phyloP scores from a whole-genome alignment of 1,284 basidiomycete species.

The Peniophora sp. region DNA sequence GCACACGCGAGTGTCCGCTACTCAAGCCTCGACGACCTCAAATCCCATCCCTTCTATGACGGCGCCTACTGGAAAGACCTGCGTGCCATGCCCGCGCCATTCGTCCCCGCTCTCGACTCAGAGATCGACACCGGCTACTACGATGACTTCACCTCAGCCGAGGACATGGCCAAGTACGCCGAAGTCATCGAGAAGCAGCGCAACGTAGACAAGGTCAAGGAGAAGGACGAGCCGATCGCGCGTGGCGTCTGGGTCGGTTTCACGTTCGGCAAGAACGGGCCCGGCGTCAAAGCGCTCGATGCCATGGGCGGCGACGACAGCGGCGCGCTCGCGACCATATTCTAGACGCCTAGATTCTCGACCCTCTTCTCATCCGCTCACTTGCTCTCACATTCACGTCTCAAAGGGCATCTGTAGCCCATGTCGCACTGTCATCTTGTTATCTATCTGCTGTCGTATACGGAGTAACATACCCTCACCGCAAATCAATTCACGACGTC shows the following conservation, averaged over 20 bases:
- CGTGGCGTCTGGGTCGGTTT: constrained; percentile 96
- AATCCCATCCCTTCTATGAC: constrained; percentile 81
- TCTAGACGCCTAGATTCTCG: constrained; percentile 30
- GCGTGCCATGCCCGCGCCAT: constrained; percentile 79
- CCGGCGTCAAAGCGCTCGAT: constrained; percentile 28
- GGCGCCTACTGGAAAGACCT: constrained; percentile 72
- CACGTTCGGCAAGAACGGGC: constrained; percentile 89
- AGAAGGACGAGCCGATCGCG: constrained; percentile 70
- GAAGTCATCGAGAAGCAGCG: constrained; percentile 97
- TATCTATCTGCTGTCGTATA: no score
- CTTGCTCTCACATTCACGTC: no score
- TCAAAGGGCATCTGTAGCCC: no score
- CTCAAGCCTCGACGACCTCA: constrained; percentile 67
- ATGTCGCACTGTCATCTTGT: no score
- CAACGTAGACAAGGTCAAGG: constrained; percentile 88
- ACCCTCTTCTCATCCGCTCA: no score
- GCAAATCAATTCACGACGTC: no score
- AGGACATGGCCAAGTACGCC: constrained; percentile 98
- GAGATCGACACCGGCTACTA: constrained; percentile 98
- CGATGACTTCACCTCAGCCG: constrained; percentile 88
- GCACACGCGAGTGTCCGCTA: constrained; percentile 77
- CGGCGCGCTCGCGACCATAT: constrained; percentile 56
- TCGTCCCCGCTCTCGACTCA: constrained; percentile 91
- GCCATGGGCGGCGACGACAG: constrained; percentile 18
- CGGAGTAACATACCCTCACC: no score